These are phyloP conservation scores for Colletotrichum godetiae DNA, from an alignment of 2,329 filamentous ascomycete genomes.

Conservation along the genomic window DNA sequence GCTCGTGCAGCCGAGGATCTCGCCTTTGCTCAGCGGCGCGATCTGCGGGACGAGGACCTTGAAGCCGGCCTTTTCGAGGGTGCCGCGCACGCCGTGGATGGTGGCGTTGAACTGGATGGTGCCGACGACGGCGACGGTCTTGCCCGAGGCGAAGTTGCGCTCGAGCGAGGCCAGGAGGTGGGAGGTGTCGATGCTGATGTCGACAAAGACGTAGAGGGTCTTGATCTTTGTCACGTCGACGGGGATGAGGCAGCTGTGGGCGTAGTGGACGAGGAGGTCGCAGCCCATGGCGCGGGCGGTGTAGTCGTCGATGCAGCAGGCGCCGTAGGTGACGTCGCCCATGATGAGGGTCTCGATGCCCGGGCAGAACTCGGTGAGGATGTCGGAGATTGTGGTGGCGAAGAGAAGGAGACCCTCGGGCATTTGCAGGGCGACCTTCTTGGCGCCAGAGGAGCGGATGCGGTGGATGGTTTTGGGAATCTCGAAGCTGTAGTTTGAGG, in stretches of 20 bases:
- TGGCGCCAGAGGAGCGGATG: slow-evolving; percentile 82
- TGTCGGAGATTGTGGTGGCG: slow-evolving; percentile 97
- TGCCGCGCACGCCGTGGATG: slow-evolving; percentile 83
- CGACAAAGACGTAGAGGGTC: slow-evolving; percentile 97
- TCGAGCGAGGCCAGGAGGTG: slow-evolving; percentile 89
- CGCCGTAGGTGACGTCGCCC: slow-evolving; percentile 98
- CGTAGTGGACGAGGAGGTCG: slow-evolving; percentile 95
- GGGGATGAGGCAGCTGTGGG: slow-evolving; percentile 95
- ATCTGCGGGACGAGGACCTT: slow-evolving; percentile 91
- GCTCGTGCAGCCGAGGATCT: slow-evolving; percentile 97
- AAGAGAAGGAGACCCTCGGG: slow-evolving; percentile 95
- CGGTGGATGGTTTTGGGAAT: slow-evolving; percentile 98
- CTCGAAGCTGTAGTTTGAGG: slow-evolving; percentile 98
- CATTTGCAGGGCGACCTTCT: slow-evolving; percentile 93
- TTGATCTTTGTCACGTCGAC: slow-evolving; percentile 97
- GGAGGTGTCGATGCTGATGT: slow-evolving; percentile 92
- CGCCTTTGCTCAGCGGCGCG: slow-evolving; percentile 89
- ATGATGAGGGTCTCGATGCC: slow-evolving; percentile 95
- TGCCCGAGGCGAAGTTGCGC: slow-evolving; percentile 86
- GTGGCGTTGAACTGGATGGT: slow-evolving; percentile 99
- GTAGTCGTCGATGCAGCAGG: slow-evolving; percentile 98
- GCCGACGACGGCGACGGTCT: slow-evolving; percentile 91
- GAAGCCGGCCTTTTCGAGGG: slow-evolving; percentile 87
- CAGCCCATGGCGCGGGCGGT: slow-evolving; percentile 94
- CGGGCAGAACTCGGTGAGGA: slow-evolving; percentile 92